phyloP scores from a whole-genome alignment of 495 filamentous ascomycete genomes.

The Penicillium paradoxum region DNA sequence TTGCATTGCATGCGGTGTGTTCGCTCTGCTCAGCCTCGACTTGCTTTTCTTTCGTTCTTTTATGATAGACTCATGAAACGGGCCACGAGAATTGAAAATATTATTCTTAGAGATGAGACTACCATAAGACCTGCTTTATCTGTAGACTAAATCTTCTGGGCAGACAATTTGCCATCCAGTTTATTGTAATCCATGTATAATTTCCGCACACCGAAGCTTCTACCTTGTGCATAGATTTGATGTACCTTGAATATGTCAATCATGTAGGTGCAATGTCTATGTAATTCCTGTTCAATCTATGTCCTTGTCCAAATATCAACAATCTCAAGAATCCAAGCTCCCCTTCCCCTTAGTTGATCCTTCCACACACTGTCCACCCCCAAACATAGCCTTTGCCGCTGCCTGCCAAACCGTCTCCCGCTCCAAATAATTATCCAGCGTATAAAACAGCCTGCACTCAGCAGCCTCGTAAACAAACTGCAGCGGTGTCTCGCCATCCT shows the following conservation, averaged over 20 bases:
- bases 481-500: slow-evolving; percentile 26
- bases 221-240: not conserved
- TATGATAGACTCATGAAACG: slow-evolving; percentile 45
- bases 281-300: not conserved
- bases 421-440: slow-evolving; percentile 23
- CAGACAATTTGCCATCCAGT: too few species aligned
- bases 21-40: slow-evolving; percentile 40
- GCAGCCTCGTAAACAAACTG: slow-evolving; percentile 38
- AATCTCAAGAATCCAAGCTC: slow-evolving; percentile 16
- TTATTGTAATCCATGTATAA: too few species aligned
- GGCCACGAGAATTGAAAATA: slow-evolving; percentile 40
- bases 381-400: slow-evolving; percentile 28
- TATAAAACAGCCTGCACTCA: slow-evolving; percentile 38
- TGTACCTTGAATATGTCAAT: not conserved
- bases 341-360: slow-evolving; percentile 26
- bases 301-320: not conserved
- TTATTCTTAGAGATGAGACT: not conserved
- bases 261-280: not conserved
- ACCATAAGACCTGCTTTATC: not conserved
- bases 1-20: slow-evolving; percentile 26
- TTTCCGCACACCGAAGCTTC: too few species aligned
- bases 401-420: slow-evolving; percentile 26
- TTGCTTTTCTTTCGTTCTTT: slow-evolving; percentile 37
- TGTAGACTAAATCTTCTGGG: not conserved
- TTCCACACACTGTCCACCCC: slow-evolving; percentile 20